phyloP scores from a whole-genome alignment of 139 green algal genomes.

The Klebsormidium nitens region DNA sequence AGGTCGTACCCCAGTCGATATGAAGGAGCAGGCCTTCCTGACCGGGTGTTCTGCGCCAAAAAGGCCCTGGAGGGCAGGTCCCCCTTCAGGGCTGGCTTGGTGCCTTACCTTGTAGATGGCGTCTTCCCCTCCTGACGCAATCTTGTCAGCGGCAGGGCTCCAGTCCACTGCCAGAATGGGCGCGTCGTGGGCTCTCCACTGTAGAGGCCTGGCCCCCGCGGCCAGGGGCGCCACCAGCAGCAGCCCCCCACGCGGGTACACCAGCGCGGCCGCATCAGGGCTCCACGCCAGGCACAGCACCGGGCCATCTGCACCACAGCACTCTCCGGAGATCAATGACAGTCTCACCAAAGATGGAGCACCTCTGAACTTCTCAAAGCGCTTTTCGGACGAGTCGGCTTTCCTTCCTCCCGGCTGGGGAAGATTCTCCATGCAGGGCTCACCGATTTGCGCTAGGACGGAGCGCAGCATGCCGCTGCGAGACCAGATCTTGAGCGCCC shows the following conservation, averaged over 20 bases:
- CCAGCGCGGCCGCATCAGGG: constrained; percentile 39
- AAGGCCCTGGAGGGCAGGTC: not conserved
- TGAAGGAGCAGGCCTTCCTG: not conserved
- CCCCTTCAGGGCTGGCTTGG: not conserved
- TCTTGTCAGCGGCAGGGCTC: constrained; percentile 57
- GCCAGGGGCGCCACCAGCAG: not conserved
- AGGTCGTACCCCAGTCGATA: not conserved
- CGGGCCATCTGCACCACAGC: too few species aligned
- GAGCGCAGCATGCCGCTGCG: constrained; percentile 70
- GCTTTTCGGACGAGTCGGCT: too few species aligned
- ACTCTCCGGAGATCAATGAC: too few species aligned
- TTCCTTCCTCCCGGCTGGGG: too few species aligned
- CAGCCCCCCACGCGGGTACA: not conserved
- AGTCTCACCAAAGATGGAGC: too few species aligned
- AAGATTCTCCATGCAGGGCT: constrained; percentile 16
- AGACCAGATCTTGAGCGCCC: constrained; percentile 70
- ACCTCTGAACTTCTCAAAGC: too few species aligned
- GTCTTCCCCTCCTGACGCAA: constrained; percentile 72
- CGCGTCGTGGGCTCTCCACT: constrained; percentile 44
- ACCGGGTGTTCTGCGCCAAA: not conserved
- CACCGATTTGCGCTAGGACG: constrained; percentile 43
- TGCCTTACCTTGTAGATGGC: constrained; percentile 54
- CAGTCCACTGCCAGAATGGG: constrained; percentile 61
- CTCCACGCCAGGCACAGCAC: constrained; percentile 64
- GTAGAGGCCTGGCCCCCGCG: not conserved